A percentile compares a stretch with the other conserved stretches of the same genome.
These are phyloP conservation scores for Zymoseptoria passerinii DNA, from an alignment of 2,329 filamentous ascomycete genomes.

Conservation along the genomic window DNA sequence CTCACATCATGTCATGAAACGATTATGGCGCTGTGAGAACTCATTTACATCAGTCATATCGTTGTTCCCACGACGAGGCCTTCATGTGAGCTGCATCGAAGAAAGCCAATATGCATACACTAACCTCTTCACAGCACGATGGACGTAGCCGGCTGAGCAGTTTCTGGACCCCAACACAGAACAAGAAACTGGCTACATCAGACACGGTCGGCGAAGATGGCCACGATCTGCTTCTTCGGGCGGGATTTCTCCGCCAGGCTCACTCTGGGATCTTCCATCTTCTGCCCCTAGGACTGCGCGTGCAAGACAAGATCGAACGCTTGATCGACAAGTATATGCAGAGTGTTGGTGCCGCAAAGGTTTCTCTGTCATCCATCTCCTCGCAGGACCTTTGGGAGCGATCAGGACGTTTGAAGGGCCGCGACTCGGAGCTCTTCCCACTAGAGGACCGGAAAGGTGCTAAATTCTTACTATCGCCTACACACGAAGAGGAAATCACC, in stretches of 20 bases:
- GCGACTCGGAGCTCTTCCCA: conserved; percentile 58
- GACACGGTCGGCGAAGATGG: conserved; percentile 42
- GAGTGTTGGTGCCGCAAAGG: conserved; percentile 63
- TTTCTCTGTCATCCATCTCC: conserved; percentile 77
- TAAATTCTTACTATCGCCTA: conserved; percentile 73
- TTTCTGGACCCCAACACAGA: conserved; percentile 65
- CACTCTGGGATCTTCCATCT: conserved; percentile 89
- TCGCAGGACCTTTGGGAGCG: conserved; percentile 74
- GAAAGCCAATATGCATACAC: neutral
- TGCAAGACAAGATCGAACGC: conserved; percentile 78
- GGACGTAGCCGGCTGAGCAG: conserved; percentile 56
- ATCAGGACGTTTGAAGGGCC: conserved; percentile 64
- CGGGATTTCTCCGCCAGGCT: conserved; percentile 51
- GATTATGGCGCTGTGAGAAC: conserved; percentile 1
- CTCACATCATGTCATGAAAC: neutral
- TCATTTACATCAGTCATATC: neutral
- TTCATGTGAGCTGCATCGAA: conserved; percentile 9
- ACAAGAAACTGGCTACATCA: conserved; percentile 35
- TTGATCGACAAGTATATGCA: conserved; percentile 87
- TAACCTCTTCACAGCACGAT: conserved; percentile 41
- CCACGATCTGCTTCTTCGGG: conserved; percentile 37
- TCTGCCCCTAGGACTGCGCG: conserved; percentile 74
- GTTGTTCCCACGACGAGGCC: neutral
- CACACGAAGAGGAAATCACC: conserved; percentile 96
- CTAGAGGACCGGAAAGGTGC: conserved; percentile 70